Evolutionary conservation across 225 moss, liverwort and hornwort genomes (phyloP), one percentile per base, ranked within the genome.

Genomic region (Pseudoscleropodium purum): DNA sequence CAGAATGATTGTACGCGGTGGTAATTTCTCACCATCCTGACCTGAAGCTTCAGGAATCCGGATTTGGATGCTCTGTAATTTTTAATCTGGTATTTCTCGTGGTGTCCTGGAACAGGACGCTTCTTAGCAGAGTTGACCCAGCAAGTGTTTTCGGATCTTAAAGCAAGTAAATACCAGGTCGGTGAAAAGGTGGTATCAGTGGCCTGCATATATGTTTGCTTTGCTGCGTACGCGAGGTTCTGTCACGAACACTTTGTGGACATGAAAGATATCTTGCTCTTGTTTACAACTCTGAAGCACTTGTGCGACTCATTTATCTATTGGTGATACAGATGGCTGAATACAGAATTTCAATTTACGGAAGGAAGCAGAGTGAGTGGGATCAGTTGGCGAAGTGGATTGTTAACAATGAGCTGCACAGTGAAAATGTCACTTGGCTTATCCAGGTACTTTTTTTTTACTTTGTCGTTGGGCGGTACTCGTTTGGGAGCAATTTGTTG

Each of bases 321-420:
- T 75, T 86, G 83, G 89, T 80, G 78, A 39, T 79, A 51, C 90
- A 98, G 96, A 98, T 98, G 98, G 98, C 98, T 70, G 98, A 98
- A 91, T 98, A 98, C 92, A 96, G 98, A 91, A 98, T 98, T 85
- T 98, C 98, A 77, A 96, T 98, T 23, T 98, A 98, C 84, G 98
- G 98, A 82, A 96, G 98, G 87, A 96, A 98, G 93, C 93, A 97
- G 92, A 98, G 95, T 91, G 98, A 98, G 88, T 98, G 98, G 98
- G 98, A 98, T 93, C 97, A 96, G 89, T 89, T 98, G 94, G 98
- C 98, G 84, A 95, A 92, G 90, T 98, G 98, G 98, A 96, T 98
- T 89, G 98, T 98, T 70, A 92, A 87, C 89, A 97, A 98, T 91
- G 87, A 96, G 75, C 91, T 98, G 87, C 95, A 98, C 89, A 97